Base-by-base conservation (phyloP, 371 early-diverging fungal species). In the Mucor plumbeus region DNA sequence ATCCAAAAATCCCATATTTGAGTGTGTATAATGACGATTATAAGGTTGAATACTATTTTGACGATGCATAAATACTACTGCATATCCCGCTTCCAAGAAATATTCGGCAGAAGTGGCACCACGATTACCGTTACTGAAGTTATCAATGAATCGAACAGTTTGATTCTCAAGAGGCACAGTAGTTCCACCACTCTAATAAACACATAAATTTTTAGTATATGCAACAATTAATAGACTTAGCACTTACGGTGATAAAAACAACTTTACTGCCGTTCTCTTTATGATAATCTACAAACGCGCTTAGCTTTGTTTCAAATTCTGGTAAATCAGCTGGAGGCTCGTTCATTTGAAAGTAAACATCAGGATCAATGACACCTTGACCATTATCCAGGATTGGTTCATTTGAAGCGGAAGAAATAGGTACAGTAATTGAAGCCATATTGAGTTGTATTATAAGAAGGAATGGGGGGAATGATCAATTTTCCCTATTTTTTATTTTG, bases 91-190 rank as follows among this genome's bases (percentile, higher is more conserved):
- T 50, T 93, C 92, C 43, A 99, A 69, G 73, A 99, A 97, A 73
- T 90, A 90, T 79, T 99, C 99, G 33, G 99, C 95, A 17, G 97
- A 97, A 4, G 90, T 88, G 5, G 98, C 95, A 39, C 99, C 99
- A 33, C 99, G 92, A 4, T 93, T 97, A 33, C 99, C 99, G 14
- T 94, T 95, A 63, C 94, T 93, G 75, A 99, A 98, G 84, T 99
- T 99, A 80, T 99, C 99, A 64, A 99, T 89, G 77, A 97, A 99
- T n/a, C 99, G 92, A 35, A 99, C 99, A 7, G 97, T 99, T 69
- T 98, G 90, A 65, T 91, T 90, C 74, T 99, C 99, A 15, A 99
- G 82, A 17, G 98, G 99, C 15, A 98, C 98, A 0, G 95, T 97
- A 1, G 99, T 99, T 48, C 99, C 99, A 50, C 99, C 99, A 67